A percentile compares a stretch with the other conserved stretches of the same genome.
Conservation (phyloP, 2,329 filamentous ascomycete genomes). For the Fusarium sarcochroum region DNA sequence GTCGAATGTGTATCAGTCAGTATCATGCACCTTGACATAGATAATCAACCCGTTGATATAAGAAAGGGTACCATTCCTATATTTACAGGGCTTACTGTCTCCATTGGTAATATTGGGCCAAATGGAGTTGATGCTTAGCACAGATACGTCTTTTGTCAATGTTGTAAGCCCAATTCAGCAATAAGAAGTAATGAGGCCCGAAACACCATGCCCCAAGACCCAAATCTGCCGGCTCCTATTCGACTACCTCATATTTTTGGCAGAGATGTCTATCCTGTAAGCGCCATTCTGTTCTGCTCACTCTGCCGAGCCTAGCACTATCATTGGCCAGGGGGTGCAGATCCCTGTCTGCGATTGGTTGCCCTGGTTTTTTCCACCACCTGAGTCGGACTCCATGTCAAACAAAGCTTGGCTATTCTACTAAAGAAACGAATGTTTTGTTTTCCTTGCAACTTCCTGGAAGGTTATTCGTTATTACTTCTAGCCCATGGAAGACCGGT, state of each 20-base stretch:
- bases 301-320: constrained; percentile 2
- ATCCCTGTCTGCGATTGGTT: constrained; percentile 37
- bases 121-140: neutral
- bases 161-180: constrained; percentile 3
- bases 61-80: neutral
- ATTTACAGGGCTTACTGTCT: constrained; percentile 13
- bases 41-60: too few relatives aligned
- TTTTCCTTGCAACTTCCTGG: neutral
- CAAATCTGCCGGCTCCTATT: constrained; percentile 3
- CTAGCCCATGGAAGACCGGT: constrained; percentile 2
- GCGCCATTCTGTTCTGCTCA: constrained; percentile 9
- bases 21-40: too few relatives aligned
- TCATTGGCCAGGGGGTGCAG: constrained; percentile 41
- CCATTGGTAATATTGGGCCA: constrained; percentile 1
- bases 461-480: constrained; percentile 12
- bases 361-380: constrained; percentile 43
- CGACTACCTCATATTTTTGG: neutral
- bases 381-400: constrained; percentile 5
- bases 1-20: constrained; percentile 8
- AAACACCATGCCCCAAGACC: constrained; percentile 17
- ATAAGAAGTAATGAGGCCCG: constrained; percentile 28
- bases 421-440: neutral
- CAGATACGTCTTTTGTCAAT: constrained; percentile 10
- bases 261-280: constrained; percentile 2
- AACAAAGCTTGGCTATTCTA: neutral